A percentile compares a stretch with the other conserved stretches of the same genome.
Evolutionary conservation across 345 rosid species (phyloP).

Genomic region (Boechera retrofracta): DNA sequence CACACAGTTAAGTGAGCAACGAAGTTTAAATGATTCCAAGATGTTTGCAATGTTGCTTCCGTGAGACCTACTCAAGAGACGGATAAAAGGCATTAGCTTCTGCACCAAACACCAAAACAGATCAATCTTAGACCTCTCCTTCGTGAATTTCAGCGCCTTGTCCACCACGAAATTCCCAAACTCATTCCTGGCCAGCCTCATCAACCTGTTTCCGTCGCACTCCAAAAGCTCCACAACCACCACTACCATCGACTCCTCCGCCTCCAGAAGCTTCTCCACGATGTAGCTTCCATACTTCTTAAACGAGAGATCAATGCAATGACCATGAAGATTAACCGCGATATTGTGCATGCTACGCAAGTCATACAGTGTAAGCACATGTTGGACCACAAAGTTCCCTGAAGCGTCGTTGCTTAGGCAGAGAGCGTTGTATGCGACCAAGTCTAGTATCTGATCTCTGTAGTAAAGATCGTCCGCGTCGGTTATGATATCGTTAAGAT

Average conservation of each 20-base stretch:
- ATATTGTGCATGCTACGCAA: constrained; percentile 4
- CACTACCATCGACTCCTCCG: background rate
- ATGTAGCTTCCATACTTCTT: constrained; percentile 18
- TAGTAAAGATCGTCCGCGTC: background rate
- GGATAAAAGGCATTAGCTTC: constrained; percentile 1
- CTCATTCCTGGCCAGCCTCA: constrained; percentile 10
- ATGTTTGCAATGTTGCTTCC: background rate
- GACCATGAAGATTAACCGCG: background rate
- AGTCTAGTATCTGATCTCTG: background rate
- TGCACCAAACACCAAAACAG: background rate
- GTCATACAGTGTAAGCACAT: constrained; percentile 11
- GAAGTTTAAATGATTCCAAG: background rate
- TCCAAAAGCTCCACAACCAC: constrained; percentile 12
- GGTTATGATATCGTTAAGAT: constrained; percentile 11
- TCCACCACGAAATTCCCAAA: constrained; percentile 13
- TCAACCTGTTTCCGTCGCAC: background rate
- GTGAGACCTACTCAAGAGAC: background rate
- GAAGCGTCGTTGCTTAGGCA: constrained; percentile 10
- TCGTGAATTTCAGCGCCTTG: background rate
- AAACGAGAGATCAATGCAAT: constrained; percentile 4
- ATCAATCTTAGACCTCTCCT: background rate
- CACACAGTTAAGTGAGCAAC: background rate
- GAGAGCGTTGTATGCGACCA: background rate
- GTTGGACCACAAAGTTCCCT: constrained; percentile 32
- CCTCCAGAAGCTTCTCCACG: constrained; percentile 1